Evolutionary conservation across 495 filamentous ascomycete species (phyloP), one percentile per base, ranked within the genome.

Genomic region (Hypoxylon lenormandii): DNA sequence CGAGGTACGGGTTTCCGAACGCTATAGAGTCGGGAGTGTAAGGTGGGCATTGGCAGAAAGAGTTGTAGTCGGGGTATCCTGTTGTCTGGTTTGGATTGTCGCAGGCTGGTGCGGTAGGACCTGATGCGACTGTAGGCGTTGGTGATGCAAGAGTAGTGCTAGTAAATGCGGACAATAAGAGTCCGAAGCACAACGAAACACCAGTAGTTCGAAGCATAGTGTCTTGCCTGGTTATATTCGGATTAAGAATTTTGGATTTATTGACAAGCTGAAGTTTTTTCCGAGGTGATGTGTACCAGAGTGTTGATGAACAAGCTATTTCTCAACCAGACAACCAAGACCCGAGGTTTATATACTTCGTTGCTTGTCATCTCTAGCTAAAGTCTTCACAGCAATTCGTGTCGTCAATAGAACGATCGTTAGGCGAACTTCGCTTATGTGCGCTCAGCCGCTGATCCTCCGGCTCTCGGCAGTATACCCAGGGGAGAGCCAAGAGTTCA

Each of bases 1-100:
- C 74, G 18, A 72, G 68, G 54, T 72, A 65, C 13, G 67, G 68
- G 71, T 70, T 76, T 23, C 74, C 74, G 49, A 59, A 74, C 0
- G 61, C 58, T 43, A 45, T 63, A 5, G 65, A 65, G 47, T 63
- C 55, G 6, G 58, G 15, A 7, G 30, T 30, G 51, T 72, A 72
- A 0, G 70, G 57, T 0, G 52, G 59, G 47, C 70, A 76, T 15
- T 69, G 56, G 67, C 73, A 76, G 46, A 56, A 74, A 15, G 53
- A 11, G 57, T 74, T 68, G 45, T 74, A 76, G 54, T 76, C 61
- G 0, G 70, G 73, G 30, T 73, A 72, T 0, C 68, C 68, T 0
- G 68, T 71, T 1, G 68, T 71, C 36, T 66, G 57, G 16, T 48
- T 66, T 1, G 68, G 61, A 21, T 58, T 53, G 0, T 66, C 62